Evolutionary conservation across 257 asterid genomes (phyloP), one percentile per base, ranked within the genome.

Genomic region (Penstemon newberryi): DNA sequence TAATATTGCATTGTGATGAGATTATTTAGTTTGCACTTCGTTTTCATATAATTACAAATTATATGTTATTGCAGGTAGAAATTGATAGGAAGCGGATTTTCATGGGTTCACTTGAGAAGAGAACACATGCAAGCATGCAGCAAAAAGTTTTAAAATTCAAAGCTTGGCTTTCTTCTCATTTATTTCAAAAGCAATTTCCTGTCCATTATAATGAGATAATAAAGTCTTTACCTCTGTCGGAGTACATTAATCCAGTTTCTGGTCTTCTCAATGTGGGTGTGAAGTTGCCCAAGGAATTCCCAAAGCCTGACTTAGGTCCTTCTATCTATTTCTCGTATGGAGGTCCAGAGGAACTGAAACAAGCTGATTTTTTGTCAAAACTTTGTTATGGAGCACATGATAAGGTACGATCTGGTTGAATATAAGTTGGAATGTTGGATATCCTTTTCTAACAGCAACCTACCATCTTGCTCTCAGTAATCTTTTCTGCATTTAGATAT

Each of bases 141-240:
- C 85, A 81, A 53, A 82, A 89, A 81, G 73, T 73, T 61, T 67
- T 91, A 42, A 94, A 87, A 67, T 79, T 87, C 70, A 91, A 87
- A 79, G 86, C 95, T 53, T 83, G 93, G 84, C 90, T 94, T 76
- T 89, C 98, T 65, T 86, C 99, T 56, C 60, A 73, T 75, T 66
- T 91, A 72, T 94, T 91, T 74, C 81, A 67, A 76, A 88, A 91
- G 78, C 89, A 89, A 71, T 94, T 91, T 70, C 97, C 96, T 7
- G 73, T 75, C 58, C 96, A 89, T 79, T 83, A 86, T 78, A 83
- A 79, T 56, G 95, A 87, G 81, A 75, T 89, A 73, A 70, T 87
- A 77, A 81, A 75, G 67, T 74, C 87, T 50, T 80, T 94, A 72
- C 99, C 99, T 11, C 91, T 94, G 68, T 89, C 87, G 68, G 96